Evolutionary conservation across 1,284 basidiomycete genomes (phyloP).

Genomic region (Trametes pubescens): DNA sequence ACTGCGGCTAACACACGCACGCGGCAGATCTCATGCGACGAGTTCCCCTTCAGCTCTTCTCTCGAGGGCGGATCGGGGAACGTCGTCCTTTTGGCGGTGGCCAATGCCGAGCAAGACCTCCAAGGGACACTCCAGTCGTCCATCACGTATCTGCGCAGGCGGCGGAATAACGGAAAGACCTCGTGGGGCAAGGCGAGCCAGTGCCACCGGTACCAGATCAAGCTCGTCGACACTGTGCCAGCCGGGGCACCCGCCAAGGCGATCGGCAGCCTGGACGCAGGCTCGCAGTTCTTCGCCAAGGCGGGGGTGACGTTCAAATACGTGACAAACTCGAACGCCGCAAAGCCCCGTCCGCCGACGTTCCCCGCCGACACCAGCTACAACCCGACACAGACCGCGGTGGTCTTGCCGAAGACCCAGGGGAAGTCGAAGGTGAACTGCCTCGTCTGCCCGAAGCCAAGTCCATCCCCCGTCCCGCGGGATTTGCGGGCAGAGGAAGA

Average conservation of each 20-base stretch:
- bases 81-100: background rate
- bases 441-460: background rate
- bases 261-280: slow-evolving; percentile 16
- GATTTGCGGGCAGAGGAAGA: background rate
- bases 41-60: slow-evolving; percentile 20
- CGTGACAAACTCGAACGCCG: slow-evolving; percentile 4
- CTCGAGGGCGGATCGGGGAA: slow-evolving; percentile 19
- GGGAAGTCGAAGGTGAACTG: slow-evolving; percentile 4
- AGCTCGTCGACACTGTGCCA: slow-evolving; percentile 6
- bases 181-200: slow-evolving; percentile 7
- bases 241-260: background rate
- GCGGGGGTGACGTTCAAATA: background rate
- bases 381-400: slow-evolving; percentile 3
- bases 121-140: slow-evolving; percentile 14
- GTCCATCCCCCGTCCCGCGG: background rate
- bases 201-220: slow-evolving; percentile 18
- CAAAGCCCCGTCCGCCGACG: background rate
- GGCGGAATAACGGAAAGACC: slow-evolving; percentile 4
- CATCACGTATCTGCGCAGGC: slow-evolving; percentile 13
- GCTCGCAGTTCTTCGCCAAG: slow-evolving; percentile 14
- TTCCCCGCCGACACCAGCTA: slow-evolving; percentile 12
- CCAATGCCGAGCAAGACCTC: slow-evolving; percentile 13
- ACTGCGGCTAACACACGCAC: background rate
- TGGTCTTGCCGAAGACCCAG: slow-evolving; percentile 7
- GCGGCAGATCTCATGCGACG: slow-evolving; percentile 19